Evolutionary conservation across 2,329 filamentous ascomycete genomes (phyloP).

Genomic region (Samsoniella hepiali): DNA sequence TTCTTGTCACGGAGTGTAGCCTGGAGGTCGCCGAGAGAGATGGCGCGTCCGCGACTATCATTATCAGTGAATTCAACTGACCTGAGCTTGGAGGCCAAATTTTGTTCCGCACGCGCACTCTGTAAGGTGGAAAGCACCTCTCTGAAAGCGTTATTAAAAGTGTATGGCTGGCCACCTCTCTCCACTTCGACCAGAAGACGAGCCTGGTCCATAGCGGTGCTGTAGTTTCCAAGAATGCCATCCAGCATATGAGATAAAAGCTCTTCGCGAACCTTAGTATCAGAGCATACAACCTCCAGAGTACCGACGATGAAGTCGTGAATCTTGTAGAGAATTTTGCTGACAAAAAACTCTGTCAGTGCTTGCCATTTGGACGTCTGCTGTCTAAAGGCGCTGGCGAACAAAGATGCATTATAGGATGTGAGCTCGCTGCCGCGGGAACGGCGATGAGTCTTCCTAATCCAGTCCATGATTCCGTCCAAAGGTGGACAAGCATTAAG

Average conservation of each 20-base stretch:
- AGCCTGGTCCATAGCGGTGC: conserved; percentile 24
- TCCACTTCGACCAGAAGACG: conserved; percentile 28
- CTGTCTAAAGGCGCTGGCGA: conserved; percentile 26
- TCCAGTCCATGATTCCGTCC: conserved; percentile 26
- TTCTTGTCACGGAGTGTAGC: conserved; percentile 20
- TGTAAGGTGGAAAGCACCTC: conserved; percentile 15
- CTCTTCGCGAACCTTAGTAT: conserved; percentile 20
- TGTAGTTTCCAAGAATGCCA: conserved; percentile 25
- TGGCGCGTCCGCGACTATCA: conserved; percentile 9
- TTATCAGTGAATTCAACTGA: no score
- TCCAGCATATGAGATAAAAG: conserved; percentile 26
- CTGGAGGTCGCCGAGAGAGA: conserved; percentile 22
- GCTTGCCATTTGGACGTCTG: conserved; percentile 31
- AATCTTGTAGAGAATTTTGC: conserved; percentile 27
- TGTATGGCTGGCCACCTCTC: conserved; percentile 29
- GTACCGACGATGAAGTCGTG: conserved; percentile 29
- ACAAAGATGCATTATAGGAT: conserved; percentile 22
- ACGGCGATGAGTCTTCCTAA: conserved; percentile 24
- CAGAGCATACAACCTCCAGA: conserved; percentile 24
- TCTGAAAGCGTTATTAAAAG: conserved; percentile 28
- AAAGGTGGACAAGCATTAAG: background rate
- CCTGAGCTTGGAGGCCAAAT: no score
- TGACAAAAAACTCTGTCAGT: conserved; percentile 28
- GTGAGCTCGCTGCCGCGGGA: conserved; percentile 28
- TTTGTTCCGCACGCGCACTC: background rate